Evolutionary conservation across 2,329 filamentous ascomycete genomes (phyloP), one percentile per base, ranked within the genome.

Genomic region (Pseudonectria buxi): DNA sequence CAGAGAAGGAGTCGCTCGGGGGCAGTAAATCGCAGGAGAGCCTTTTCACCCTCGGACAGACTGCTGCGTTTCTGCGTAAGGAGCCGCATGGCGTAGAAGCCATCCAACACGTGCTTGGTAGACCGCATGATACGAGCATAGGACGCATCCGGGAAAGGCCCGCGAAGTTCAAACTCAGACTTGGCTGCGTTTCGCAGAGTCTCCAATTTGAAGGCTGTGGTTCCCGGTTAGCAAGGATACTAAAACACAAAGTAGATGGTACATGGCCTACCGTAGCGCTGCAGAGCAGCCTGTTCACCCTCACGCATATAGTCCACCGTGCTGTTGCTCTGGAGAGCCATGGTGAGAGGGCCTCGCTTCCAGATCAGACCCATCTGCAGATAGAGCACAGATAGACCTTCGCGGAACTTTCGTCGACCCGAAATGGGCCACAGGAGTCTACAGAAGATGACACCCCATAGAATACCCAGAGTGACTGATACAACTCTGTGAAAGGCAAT

Each of bases 11-110:
- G 76, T 35, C 92, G 77, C 61, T 98, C 90, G 7, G 76, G 68
- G 4, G 77, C 72, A 2, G 92, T 96, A 57, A 85, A 88, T 43
- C 76, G 72, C 26, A 98, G 67, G 26, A 96, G 73, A 7, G 83
- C 81, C 37, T 82, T 78, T 63, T 96, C 90, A 4, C 90, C 89
- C 16, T 82, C 76, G 3, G 81, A 87, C 1, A 86, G 75, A 26
- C 75, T 74, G 10, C 81, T 68, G 40, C 90, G 85, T 53, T 89
- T 90, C 54, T 84, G 74, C 26, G 94, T 88, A 43, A 95, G 81
- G 10, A 95, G 77, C 44, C 90, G 94, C 86, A 98, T 95, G 33
- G 89, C 87, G 55, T 96, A 89, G 59, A 98, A 95, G 26, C 86
- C 83, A 60, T 95, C 89, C 4, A 96, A 77, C 62, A 95, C 86